A percentile compares a stretch with the other conserved stretches of the same genome.
Conservation (phyloP, 2,329 filamentous ascomycete genomes). For the Diaporthe aspalathi region DNA sequence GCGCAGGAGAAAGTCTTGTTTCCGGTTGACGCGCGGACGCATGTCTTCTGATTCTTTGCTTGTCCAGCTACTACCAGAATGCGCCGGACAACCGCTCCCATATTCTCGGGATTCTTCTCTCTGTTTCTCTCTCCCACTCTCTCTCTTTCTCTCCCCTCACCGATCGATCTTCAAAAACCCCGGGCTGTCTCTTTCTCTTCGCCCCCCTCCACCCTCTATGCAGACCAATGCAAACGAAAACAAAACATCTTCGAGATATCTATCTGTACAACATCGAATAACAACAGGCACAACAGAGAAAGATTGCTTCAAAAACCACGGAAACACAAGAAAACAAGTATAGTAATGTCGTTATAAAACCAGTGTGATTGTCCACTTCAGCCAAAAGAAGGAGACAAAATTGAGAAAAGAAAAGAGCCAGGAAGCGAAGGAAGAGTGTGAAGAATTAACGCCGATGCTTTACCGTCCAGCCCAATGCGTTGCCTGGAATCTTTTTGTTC, state of each 20-base stretch:
- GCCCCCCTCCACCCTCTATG: not conserved
- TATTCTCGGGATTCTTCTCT: conserved; percentile 7
- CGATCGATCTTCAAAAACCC: not conserved
- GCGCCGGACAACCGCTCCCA: conserved; percentile 8
- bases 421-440: conserved; percentile 6
- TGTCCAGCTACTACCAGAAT: conserved; percentile 10
- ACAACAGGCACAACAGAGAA: not conserved
- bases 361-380: conserved; percentile 24
- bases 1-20: not conserved
- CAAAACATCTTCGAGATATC: conserved; percentile 18
- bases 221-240: conserved; percentile 15
- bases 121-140: too few species aligned
- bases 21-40: not conserved
- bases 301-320: not conserved
- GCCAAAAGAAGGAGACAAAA: not conserved
- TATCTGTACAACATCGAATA: conserved; percentile 22
- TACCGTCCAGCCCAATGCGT: conserved; percentile 28
- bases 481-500: conserved; percentile 26
- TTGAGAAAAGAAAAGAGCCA: not conserved
- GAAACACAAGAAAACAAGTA: conserved; percentile 4
- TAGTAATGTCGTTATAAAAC: conserved; percentile 20
- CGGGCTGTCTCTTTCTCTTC: not conserved
- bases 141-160: not conserved
- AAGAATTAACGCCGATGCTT: conserved; percentile 24
- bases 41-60: conserved; percentile 17